phyloP scores from a whole-genome alignment of 202 grass and related monocot species.

The Alloteropsis angusta region DNA sequence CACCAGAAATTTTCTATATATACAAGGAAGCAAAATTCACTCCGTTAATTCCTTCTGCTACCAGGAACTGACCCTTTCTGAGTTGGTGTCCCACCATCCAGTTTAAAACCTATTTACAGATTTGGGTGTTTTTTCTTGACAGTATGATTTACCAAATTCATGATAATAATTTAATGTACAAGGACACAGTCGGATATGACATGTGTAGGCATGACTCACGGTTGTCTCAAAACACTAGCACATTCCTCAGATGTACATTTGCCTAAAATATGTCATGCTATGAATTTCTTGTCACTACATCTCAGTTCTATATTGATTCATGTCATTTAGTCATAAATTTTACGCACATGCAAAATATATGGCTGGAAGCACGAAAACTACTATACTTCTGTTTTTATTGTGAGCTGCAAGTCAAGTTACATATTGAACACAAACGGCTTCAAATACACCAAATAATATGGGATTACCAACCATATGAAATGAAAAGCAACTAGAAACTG shows the following conservation, averaged over 20 bases:
- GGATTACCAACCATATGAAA: background rate
- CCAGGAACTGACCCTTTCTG: background rate
- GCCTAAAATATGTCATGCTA: background rate
- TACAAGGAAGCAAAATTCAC: background rate
- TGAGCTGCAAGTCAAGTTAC: background rate
- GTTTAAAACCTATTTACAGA: background rate
- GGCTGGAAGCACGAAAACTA: background rate
- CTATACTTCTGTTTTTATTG: too few relatives aligned
- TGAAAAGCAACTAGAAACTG: background rate
- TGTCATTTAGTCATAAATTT: background rate
- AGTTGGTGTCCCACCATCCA: background rate
- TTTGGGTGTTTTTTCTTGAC: background rate
- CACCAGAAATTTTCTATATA: constrained; percentile 26
- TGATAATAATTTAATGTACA: background rate
- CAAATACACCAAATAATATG: background rate
- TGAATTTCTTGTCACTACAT: background rate
- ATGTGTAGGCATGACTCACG: background rate
- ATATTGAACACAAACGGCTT: background rate
- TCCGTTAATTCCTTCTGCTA: background rate
- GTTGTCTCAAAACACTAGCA: background rate
- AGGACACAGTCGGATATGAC: background rate
- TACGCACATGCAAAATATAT: background rate
- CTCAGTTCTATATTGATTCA: background rate
- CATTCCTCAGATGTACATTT: background rate
- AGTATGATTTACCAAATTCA: background rate